Evolutionary conservation across 2,329 filamentous ascomycete genomes (phyloP), one percentile per base, ranked within the genome.

Genomic region (Paracoccidioides lutzii): DNA sequence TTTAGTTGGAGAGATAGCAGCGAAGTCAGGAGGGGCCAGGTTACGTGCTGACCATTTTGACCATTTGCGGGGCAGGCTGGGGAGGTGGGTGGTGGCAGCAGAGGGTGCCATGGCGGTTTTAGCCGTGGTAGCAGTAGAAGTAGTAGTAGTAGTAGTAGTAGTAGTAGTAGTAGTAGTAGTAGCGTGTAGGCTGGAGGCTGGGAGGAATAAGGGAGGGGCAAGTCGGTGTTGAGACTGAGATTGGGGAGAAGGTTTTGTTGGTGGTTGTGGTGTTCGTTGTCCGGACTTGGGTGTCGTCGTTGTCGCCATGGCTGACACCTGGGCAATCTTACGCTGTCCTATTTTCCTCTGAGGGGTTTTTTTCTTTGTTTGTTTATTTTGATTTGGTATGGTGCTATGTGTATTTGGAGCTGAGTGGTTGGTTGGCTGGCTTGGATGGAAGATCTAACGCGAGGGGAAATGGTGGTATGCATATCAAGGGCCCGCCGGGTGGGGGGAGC

Each of bases 121-220:
- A 55, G 46, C 38, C 35, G 53, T 41, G 32, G 48, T 6, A 22
- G 22, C 22, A 22, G 22, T 22, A 22, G 22, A 22, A 22, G 22
- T 22, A 22, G 22, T 22, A 22, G 22, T 22, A 22, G 22, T 2
- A 22, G 22, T 22, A 22, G 22, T 22, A 22, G 22, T 2, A 22
- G 22, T 22, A 22, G 22, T 1, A 22, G 22, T 22, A 22, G 22
- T 22, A 22, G 22, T 22, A 22, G 22, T 2, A 22, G 22, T 22
- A 22, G 22, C 2, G 22, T 22, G 22, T 22, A 22, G 22, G 22
- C 22, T 22, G 22, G 22, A 22, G 22, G 22, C 87, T 56, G 90
- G 80, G 70, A 95, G 95, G 50, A 95, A 80, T 2, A 84, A 78
- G 0, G 89, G 88, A 28, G 88, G 88, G 37, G 82, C 82, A 7